Evolutionary conservation across 2,329 filamentous ascomycete genomes (phyloP).

Genomic region (Phialocephala sp.): DNA sequence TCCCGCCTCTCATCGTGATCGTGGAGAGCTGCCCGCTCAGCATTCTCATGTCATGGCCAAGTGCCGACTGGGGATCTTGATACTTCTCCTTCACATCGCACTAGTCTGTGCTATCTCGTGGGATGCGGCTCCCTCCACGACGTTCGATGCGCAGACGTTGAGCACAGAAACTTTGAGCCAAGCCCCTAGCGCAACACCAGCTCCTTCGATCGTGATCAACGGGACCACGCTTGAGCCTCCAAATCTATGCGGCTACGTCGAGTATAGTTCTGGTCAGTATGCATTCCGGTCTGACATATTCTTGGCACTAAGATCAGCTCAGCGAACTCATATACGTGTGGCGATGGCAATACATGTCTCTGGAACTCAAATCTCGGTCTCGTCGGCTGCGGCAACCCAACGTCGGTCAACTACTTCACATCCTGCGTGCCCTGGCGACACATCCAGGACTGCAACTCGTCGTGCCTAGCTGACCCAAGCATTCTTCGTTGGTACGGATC

Average conservation of each 20-base stretch:
- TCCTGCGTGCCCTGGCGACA: constrained; percentile 27
- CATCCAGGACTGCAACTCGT: constrained; percentile 19
- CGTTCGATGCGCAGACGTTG: not conserved
- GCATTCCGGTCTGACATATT: not conserved
- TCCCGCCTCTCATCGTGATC: not conserved
- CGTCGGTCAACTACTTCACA: constrained; percentile 27
- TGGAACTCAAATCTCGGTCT: constrained; percentile 27
- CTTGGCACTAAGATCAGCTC: constrained; percentile 3
- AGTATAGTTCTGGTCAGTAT: constrained; percentile 15
- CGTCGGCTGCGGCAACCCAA: constrained; percentile 26
- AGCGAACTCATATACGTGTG: constrained; percentile 29
- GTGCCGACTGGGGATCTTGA: constrained; percentile 11
- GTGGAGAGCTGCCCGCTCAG: not conserved
- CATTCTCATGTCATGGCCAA: constrained; percentile 10
- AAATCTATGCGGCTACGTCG: constrained; percentile 22
- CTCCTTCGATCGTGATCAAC: not conserved
- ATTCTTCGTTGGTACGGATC: constrained; percentile 22
- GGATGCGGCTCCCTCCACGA: constrained; percentile 6
- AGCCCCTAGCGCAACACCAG: constrained; percentile 4
- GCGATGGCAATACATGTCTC: constrained; percentile 24
- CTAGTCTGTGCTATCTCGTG: constrained; percentile 1
- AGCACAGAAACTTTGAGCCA: not conserved
- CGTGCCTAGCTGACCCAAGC: constrained; percentile 25
- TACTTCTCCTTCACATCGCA: not conserved
- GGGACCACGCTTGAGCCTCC: constrained; percentile 5